A percentile compares a stretch with the other conserved stretches of the same genome.
Conservation (phyloP, 2,329 filamentous ascomycete genomes). For the Monosporascus sp. region DNA sequence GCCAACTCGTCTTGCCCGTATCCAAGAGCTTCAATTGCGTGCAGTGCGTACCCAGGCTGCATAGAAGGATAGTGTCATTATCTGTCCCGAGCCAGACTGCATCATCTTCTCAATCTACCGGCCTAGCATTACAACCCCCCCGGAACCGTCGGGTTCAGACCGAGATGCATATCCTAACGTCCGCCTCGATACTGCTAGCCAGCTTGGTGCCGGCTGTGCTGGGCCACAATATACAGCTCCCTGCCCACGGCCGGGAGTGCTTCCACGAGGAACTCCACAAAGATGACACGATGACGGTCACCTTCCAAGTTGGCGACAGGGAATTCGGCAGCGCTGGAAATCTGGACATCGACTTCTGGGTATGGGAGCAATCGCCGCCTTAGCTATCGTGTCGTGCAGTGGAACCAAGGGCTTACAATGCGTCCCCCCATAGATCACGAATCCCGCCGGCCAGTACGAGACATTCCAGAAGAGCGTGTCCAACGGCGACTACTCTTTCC, state of each 20-base stretch:
- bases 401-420: conserved; percentile 15
- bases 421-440: conserved; percentile 56
- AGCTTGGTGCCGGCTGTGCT: conserved; percentile 42
- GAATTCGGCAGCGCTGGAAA: conserved; percentile 95
- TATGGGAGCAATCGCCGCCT: conserved; percentile 40
- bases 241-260: conserved; percentile 90
- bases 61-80: too few relatives aligned
- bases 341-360: conserved; percentile 97
- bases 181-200: conserved; percentile 48
- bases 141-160: not conserved
- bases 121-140: too few relatives aligned
- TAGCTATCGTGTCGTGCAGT: conserved; percentile 2
- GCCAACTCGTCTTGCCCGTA: not conserved
- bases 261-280: conserved; percentile 91
- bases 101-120: not conserved
- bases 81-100: not conserved
- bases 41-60: too few relatives aligned
- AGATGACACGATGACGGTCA: conserved; percentile 97
- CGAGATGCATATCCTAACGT: conserved; percentile 38
- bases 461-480: conserved; percentile 76
- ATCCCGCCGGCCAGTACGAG: conserved; percentile 70
- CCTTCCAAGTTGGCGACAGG: conserved; percentile 94
- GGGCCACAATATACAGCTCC: conserved; percentile 94
- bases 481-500: conserved; percentile 90
- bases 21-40: too few relatives aligned